Evolutionary conservation across 192 early-diverging fungal genomes (phyloP), one percentile per base, ranked within the genome.

Genomic region (Glomus cerebriforme): DNA sequence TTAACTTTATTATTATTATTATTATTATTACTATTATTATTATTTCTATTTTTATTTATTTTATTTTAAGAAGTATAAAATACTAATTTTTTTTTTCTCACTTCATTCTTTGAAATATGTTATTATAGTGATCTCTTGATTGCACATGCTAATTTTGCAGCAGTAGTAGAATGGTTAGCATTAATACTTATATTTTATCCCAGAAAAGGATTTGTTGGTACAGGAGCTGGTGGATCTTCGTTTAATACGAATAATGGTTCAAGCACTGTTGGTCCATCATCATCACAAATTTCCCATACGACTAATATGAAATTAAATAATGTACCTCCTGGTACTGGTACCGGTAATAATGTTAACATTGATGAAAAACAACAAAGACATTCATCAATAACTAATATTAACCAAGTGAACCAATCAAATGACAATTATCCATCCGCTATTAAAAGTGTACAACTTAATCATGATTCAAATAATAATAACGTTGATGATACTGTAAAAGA

Each of bases 161-260:
- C 54, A 39, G 27, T 75, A 39, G 37, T 75, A 5, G 35, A 59
- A 75, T 75, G 73, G 73, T 5, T 75, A 9, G n/a, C 59, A 10
- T 37, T 75, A 15, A 62, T 75, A 37, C 60, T 75, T 17, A 75
- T 75, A 39, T 35, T 75, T 60, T 75, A 75, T 75, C 73, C 73
- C 29, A 29, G 73, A 7, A 75, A 75, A 43, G 73, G 73, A 26
- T 75, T 75, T 35, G 58, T 75, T 35, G 73, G 73, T 39, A 59
- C 73, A 22, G 73, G 15, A 2, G 15, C 58, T 17, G 34, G 59
- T 60, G 58, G 58, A 4, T 24, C n/a, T 62, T 39, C 58, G 8
- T n/a, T 7, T 7, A 27, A 12, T 37, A 43, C 32, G 5, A 39
- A 39, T 26, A 0, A 19, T 12, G n/a, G 31, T 45, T 27, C n/a